These are phyloP conservation scores for Barnettozyma wickerhamii DNA, from an alignment of 805 yeast species.

Conservation along the genomic window DNA sequence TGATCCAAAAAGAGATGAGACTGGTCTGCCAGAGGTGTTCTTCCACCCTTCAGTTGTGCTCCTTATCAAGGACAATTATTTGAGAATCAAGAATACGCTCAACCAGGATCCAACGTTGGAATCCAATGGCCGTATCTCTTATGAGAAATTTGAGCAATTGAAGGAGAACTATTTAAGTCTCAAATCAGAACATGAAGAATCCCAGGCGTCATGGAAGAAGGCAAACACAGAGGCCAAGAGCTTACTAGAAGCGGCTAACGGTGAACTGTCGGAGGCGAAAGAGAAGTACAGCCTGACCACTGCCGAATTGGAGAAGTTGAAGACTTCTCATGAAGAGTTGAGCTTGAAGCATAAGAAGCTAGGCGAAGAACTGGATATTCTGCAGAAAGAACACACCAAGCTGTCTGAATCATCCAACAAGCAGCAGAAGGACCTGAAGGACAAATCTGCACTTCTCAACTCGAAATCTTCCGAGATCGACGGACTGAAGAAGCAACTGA, in stretches of 20 bases:
- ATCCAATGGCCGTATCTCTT: conserved; percentile 63
- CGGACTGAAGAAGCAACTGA: conserved; percentile 25
- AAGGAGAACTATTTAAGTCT: conserved; percentile 30
- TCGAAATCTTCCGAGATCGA: conserved; percentile 22
- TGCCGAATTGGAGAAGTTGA: conserved; percentile 20
- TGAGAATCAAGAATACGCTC: conserved; percentile 64
- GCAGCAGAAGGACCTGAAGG: conserved; percentile 30
- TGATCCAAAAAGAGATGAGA: conserved; percentile 57
- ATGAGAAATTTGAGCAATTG: conserved; percentile 39
- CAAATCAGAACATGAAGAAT: conserved; percentile 31
- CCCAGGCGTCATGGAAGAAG: conserved; percentile 27
- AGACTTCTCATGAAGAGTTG: conserved; percentile 19
- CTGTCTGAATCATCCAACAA: conserved; percentile 29
- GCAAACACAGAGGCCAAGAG: conserved; percentile 28
- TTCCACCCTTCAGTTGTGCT: conserved; percentile 62
- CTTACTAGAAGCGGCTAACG: conserved; percentile 17
- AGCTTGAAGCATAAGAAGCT: conserved; percentile 11
- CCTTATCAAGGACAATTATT: conserved; percentile 64
- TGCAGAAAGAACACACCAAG: conserved; percentile 31
- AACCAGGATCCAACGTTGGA: conserved; percentile 71
- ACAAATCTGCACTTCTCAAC: conserved; percentile 12
- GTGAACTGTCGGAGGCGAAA: conserved; percentile 11
- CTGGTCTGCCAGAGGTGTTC: conserved; percentile 85
- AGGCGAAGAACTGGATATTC: conserved; percentile 14
- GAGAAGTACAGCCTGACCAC: conserved; percentile 7